These are phyloP conservation scores for Pilaira anomala DNA, from an alignment of 192 early-diverging fungal genomes.

Conservation along the genomic window DNA sequence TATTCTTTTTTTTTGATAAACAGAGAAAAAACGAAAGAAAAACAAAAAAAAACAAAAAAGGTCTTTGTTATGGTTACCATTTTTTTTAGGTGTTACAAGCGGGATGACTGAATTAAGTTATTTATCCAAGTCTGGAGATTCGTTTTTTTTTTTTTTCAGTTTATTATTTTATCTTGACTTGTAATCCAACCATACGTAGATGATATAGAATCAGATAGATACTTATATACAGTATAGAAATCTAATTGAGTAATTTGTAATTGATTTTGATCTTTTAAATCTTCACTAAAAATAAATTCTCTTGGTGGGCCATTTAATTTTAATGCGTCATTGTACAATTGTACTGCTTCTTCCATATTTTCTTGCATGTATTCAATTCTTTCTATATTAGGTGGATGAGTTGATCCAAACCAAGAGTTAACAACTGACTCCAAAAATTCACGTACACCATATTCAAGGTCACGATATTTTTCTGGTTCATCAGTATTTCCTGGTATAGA, in stretches of 20 bases:
- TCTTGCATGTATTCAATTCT: conserved; percentile 33
- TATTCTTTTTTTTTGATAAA: too few species aligned
- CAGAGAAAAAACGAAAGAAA: too few species aligned
- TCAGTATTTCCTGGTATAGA: not conserved
- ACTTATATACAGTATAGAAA: too few species aligned
- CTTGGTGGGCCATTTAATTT: conserved; percentile 26
- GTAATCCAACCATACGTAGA: too few species aligned
- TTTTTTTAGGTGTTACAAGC: too few species aligned
- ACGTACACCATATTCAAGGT: conserved; percentile 5
- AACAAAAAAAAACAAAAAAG: too few species aligned
- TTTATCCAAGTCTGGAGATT: too few species aligned
- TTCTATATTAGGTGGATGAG: conserved; percentile 37
- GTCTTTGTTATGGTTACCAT: too few species aligned
- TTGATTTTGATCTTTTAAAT: not conserved
- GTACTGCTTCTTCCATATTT: conserved; percentile 29
- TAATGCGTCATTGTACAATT: conserved; percentile 25
- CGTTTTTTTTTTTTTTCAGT: conserved; percentile 4
- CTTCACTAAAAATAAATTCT: not conserved
- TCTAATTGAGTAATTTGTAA: too few species aligned
- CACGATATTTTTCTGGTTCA: not conserved
- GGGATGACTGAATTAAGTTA: too few species aligned
- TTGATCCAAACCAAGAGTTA: conserved; percentile 36
- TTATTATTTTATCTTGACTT: not conserved
- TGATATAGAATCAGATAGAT: too few species aligned
- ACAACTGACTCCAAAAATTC: conserved; percentile 26